phyloP scores from a whole-genome alignment of 345 rosid genomes.

The Combretum micranthum region DNA sequence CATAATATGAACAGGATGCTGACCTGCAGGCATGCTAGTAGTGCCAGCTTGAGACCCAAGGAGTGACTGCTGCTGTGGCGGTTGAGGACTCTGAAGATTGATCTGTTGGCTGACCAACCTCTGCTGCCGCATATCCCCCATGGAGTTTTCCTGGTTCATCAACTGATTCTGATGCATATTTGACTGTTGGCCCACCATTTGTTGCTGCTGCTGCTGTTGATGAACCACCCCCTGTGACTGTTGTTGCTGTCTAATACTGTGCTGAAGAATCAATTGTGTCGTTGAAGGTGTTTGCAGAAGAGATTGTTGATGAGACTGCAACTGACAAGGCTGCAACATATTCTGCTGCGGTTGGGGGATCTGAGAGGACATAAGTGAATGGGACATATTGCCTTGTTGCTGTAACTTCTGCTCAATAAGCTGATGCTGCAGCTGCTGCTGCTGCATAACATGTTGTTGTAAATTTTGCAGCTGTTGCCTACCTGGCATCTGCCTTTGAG shows the following conservation, averaged over 20 bases:
- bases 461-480: too few species aligned
- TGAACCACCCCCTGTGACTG: conserved; percentile 65
- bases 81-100: conserved; percentile 48
- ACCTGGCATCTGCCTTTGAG: conserved; percentile 64
- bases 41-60: conserved; percentile 69
- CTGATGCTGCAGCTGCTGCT: conserved; percentile 58
- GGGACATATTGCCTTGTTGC: conserved; percentile 64
- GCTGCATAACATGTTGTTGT: conserved; percentile 56
- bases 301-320: conserved; percentile 74
- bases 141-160: conserved; percentile 53
- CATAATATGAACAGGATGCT: conserved; percentile 63
- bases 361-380: conserved; percentile 55
- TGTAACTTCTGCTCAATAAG: too few species aligned
- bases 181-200: conserved; percentile 7
- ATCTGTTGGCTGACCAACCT: conserved; percentile 71
- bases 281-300: conserved; percentile 63
- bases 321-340: conserved; percentile 52
- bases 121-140: conserved; percentile 81
- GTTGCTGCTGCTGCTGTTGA: conserved; percentile 70
- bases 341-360: conserved; percentile 49
- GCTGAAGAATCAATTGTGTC: conserved; percentile 71
- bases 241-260: conserved; percentile 65
- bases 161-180: conserved; percentile 64
- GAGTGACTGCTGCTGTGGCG: conserved; percentile 52
- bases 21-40: conserved; percentile 68